Evolutionary conservation across 225 moss, liverwort and hornwort species (phyloP).

Genomic region (Sphagnum contortum): DNA sequence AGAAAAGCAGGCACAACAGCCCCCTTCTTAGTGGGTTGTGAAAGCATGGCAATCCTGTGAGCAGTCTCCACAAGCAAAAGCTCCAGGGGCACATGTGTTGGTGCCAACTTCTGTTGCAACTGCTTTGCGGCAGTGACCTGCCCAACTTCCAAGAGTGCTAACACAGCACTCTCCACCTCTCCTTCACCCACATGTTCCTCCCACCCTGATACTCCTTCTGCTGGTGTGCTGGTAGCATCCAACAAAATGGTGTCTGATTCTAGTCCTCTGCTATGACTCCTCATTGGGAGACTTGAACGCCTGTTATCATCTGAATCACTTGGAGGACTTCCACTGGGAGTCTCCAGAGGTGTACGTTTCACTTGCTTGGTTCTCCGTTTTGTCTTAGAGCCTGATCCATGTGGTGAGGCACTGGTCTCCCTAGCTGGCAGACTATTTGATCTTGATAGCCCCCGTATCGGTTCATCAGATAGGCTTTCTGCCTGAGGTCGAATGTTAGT

Average conservation of each 20-base stretch:
- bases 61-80: conserved; percentile 79
- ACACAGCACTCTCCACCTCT: conserved; percentile 71
- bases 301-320: conserved; percentile 52
- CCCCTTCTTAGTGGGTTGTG: conserved; percentile 49
- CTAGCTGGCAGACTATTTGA: conserved; percentile 37
- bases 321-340: conserved; percentile 34
- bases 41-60: conserved; percentile 63
- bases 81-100: conserved; percentile 68
- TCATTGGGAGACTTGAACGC: conserved; percentile 21
- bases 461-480: conserved; percentile 25
- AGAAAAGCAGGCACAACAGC: conserved; percentile 57
- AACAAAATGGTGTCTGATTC: conserved; percentile 10
- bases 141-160: conserved; percentile 92
- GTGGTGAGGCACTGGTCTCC: conserved; percentile 25
- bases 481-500: conserved; percentile 36
- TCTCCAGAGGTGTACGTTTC: conserved; percentile 43
- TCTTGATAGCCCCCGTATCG: conserved; percentile 27
- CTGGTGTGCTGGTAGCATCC: conserved; percentile 11
- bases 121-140: conserved; percentile 84
- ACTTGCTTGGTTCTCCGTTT: conserved; percentile 58
- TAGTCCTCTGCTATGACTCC: conserved; percentile 18
- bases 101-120: conserved; percentile 75
- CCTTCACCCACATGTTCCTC: conserved; percentile 78
- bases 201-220: conserved; percentile 59
- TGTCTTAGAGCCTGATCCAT: conserved; percentile 28